Evolutionary conservation across 768 basidiomycete species (phyloP).

Genomic region (Macrocybe gigantea): DNA sequence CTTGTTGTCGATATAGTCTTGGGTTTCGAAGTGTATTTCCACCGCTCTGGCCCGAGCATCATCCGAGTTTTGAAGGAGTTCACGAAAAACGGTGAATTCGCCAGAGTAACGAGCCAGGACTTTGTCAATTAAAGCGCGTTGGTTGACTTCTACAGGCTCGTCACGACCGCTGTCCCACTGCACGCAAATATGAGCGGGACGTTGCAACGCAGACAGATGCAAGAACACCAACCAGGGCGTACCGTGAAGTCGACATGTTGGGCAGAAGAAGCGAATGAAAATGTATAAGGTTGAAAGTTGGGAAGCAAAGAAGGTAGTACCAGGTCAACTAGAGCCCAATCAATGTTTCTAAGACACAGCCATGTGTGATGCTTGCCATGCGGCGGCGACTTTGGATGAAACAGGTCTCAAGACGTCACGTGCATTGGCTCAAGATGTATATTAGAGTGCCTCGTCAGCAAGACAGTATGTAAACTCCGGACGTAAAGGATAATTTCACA

Average conservation of each 20-base stretch:
- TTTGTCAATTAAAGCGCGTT: constrained; percentile 95
- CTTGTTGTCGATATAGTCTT: constrained; percentile 33
- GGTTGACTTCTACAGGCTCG: constrained; percentile 87
- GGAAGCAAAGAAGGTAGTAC: too few relatives aligned
- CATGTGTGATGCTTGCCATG: too few relatives aligned
- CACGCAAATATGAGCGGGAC: not conserved
- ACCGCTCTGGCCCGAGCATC: constrained; percentile 75
- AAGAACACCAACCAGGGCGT: constrained; percentile 17
- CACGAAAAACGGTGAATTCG: constrained; percentile 81
- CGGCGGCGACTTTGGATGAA: too few relatives aligned
- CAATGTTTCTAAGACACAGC: too few relatives aligned
- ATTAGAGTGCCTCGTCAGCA: not conserved
- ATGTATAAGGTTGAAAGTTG: too few relatives aligned
- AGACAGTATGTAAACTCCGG: constrained; percentile 4
- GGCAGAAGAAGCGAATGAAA: not conserved
- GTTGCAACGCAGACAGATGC: too few relatives aligned
- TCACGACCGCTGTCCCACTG: constrained; percentile 61
- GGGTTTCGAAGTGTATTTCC: constrained; percentile 77
- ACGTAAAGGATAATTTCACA: constrained; percentile 12
- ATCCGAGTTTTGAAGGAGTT: constrained; percentile 94
- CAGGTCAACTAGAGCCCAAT: too few relatives aligned
- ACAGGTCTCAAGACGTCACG: too few relatives aligned
- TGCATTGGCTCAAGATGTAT: not conserved
- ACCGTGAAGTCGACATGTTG: constrained; percentile 16
- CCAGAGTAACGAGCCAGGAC: constrained; percentile 94